phyloP scores from a whole-genome alignment of 1,284 basidiomycete species.

The Schizophyllum commune region DNA sequence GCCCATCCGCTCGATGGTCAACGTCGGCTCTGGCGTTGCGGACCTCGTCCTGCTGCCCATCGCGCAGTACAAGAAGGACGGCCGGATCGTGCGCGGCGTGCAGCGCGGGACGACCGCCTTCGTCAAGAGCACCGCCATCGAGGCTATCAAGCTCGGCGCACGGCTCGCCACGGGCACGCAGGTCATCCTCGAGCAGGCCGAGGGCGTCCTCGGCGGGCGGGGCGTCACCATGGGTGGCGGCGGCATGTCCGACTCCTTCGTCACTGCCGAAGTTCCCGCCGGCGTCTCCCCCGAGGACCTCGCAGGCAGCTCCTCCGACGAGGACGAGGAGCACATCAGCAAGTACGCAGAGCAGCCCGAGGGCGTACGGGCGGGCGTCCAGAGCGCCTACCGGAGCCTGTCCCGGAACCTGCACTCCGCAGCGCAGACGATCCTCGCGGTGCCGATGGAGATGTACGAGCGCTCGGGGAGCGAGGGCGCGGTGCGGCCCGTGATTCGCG shows the following conservation, averaged over 20 bases:
- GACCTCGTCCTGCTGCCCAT: conserved; percentile 94
- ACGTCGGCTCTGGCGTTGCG: conserved; percentile 93
- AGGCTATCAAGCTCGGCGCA: conserved; percentile 94
- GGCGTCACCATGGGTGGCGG: neutral
- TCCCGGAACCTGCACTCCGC: conserved; percentile 83
- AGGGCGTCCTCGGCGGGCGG: conserved; percentile 76
- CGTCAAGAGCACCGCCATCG: conserved; percentile 88
- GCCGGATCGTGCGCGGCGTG: conserved; percentile 87
- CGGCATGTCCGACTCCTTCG: conserved; percentile 1
- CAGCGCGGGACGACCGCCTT: conserved; percentile 92
- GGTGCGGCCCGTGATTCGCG: conserved; percentile 86
- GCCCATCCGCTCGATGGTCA: conserved; percentile 92
- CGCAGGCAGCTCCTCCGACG: conserved; percentile 25
- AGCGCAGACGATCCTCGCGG: conserved; percentile 96
- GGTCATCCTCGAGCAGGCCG: conserved; percentile 93
- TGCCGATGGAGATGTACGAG: conserved; percentile 99
- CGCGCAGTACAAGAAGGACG: conserved; percentile 95
- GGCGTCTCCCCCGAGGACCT: conserved; percentile 24
- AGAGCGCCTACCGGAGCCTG: conserved; percentile 83
- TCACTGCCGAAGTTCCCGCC: conserved; percentile 32
- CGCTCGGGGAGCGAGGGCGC: conserved; percentile 83
- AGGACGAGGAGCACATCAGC: conserved; percentile 59
- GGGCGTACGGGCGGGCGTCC: conserved; percentile 82
- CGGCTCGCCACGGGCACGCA: conserved; percentile 94
- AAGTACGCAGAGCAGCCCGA: conserved; percentile 88